Percentiles rank a stretch among this genome's conserved stretches.
Evolutionary conservation across 257 asterid genomes (phyloP).

Genomic region (Fraxinus pennsylvanica): DNA sequence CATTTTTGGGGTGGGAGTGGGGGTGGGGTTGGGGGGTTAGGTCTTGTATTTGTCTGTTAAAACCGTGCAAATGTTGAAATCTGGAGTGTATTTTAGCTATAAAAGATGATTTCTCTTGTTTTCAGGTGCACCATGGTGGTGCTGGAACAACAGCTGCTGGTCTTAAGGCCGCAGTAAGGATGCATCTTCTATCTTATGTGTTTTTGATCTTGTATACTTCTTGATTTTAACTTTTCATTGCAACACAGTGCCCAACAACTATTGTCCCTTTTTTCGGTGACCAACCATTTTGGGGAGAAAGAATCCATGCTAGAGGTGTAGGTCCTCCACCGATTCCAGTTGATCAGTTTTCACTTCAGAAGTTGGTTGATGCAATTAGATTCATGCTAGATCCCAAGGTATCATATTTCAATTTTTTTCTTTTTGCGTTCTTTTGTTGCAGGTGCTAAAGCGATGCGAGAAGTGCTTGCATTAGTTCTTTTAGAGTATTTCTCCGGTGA

Average conservation of each 20-base stretch:
- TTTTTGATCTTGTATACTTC: conserved; percentile 11
- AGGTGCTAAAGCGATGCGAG: not conserved
- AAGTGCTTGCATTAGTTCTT: not conserved
- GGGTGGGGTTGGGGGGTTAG: not conserved
- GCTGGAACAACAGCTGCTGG: conserved; percentile 38
- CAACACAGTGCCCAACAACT: conserved; percentile 63
- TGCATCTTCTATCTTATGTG: not conserved
- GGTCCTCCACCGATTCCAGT: conserved; percentile 58
- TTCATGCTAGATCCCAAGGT: conserved; percentile 56
- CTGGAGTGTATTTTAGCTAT: conserved; percentile 4
- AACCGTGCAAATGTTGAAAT: not conserved
- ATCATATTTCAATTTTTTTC: not conserved
- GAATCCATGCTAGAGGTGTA: conserved; percentile 48
- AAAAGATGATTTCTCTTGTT: conserved; percentile 10
- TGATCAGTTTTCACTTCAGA: conserved; percentile 45
- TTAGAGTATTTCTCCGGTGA: not conserved
- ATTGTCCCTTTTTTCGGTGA: conserved; percentile 59
- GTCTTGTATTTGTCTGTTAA: no score
- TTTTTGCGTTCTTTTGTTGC: not conserved
- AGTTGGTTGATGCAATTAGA: conserved; percentile 44
- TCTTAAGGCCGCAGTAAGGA: conserved; percentile 87
- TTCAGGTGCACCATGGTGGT: conserved; percentile 98
- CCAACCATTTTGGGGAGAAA: conserved; percentile 61
- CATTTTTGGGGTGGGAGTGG: no score
- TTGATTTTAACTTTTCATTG: not conserved